Base-by-base conservation (phyloP, 805 yeast genomes). In the Schizosaccharomyces octosporus region DNA sequence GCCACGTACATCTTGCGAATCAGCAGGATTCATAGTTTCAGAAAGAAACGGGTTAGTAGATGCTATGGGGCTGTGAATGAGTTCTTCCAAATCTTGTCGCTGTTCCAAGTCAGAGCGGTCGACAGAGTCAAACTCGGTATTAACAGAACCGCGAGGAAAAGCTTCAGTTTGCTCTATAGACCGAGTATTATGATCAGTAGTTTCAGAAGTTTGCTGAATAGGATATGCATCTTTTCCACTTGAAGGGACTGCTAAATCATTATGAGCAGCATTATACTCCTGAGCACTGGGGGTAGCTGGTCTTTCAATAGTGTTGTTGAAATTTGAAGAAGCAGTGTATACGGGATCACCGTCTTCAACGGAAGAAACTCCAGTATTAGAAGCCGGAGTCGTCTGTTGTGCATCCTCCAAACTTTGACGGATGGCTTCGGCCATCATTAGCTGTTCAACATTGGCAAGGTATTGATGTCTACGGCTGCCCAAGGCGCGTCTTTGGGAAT, bases 341-440 rank as follows among this genome's bases (percentile, higher is more conserved):
- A 19, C 4, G 7, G 31, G 57, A 24, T 6, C 11, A 17, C 29
- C 21, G 9, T 24, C 36, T 21, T 51, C 36, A 3, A 17, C 19
- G 7, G 57, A 51, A 51, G 31, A 11, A 1, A 17, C 4, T 29
- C 15, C n/a, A 51, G n/a, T 7, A 9, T 7, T 11, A 5, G 31
- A 29, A 17, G 21, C 36, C 17, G 31, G 11, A 17, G 57, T 36
- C 9, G 41, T 7, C 41, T 36, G 36, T 24, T 51, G 31, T 5
- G 57, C 57, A 51, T 86, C 94, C 55, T 83, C 70, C 48, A 87
- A 70, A 59, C 89, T 83, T 59, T 87, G 73, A 64, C 86, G 74
- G 71, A 88, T 76, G 0, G 95, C 96, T 68, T 86, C 89, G 66
- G 84, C 84, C 59, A 88, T 75, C 95, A 87, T 85, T 66, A 83